Conservation (phyloP, 805 yeast genomes). For the Metschnikowia kofuensis region DNA sequence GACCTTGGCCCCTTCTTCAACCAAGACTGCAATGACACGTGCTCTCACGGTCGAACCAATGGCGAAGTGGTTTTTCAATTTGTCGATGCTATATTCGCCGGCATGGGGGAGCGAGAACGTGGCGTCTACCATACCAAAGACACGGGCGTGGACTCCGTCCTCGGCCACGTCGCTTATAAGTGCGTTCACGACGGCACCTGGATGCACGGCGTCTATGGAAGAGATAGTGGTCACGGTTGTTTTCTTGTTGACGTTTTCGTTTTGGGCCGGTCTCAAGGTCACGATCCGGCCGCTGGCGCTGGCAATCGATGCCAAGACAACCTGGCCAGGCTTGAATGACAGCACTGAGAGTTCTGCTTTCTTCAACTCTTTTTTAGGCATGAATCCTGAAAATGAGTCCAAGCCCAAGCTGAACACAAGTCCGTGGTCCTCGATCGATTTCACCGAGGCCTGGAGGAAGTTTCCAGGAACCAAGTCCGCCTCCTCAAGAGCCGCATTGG, state of each 20-base stretch:
- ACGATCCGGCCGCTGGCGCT: slow-evolving; percentile 53
- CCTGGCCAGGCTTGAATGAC: slow-evolving; percentile 56
- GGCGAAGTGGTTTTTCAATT: slow-evolving; percentile 59
- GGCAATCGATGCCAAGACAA: slow-evolving; percentile 53
- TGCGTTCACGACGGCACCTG: slow-evolving; percentile 82
- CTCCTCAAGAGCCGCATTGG: slow-evolving; percentile 56
- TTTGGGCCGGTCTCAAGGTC: slow-evolving; percentile 48
- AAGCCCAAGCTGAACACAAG: slow-evolving; percentile 70
- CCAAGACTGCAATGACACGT: slow-evolving; percentile 62
- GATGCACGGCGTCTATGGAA: slow-evolving; percentile 75
- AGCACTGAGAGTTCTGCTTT: slow-evolving; percentile 35
- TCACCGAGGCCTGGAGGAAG: slow-evolving; percentile 71
- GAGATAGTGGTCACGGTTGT: slow-evolving; percentile 51
- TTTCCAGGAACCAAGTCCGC: slow-evolving; percentile 66
- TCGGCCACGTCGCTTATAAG: slow-evolving; percentile 55
- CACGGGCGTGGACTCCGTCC: slow-evolving; percentile 69
- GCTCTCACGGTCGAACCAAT: slow-evolving; percentile 66
- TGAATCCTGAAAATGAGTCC: slow-evolving; percentile 59
- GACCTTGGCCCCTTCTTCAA: slow-evolving; percentile 50
- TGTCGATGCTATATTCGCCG: slow-evolving; percentile 43
- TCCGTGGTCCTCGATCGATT: slow-evolving; percentile 91
- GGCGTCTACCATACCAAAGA: slow-evolving; percentile 72
- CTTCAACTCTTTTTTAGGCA: slow-evolving; percentile 64
- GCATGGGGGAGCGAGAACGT: slow-evolving; percentile 68
- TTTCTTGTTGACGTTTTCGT: slow-evolving; percentile 44